These are phyloP conservation scores for Coemansia sp. DNA, from an alignment of 371 early-diverging fungal genomes.

Conservation along the genomic window DNA sequence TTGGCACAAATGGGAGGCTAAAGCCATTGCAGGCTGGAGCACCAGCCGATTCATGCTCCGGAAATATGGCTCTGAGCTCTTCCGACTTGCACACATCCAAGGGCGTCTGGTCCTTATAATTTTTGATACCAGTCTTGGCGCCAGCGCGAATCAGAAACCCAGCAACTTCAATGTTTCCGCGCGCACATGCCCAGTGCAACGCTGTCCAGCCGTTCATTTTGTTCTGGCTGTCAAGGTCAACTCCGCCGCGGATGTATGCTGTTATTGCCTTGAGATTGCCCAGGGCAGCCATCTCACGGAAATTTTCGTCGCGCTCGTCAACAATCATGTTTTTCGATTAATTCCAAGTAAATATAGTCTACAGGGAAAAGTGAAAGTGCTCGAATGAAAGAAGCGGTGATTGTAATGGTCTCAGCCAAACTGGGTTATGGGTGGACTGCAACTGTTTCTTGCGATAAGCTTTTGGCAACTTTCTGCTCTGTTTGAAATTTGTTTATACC, in stretches of 20 bases:
- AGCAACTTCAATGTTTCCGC: constrained; percentile 56
- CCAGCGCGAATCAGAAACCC: constrained; percentile 59
- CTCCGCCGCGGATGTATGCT: constrained; percentile 63
- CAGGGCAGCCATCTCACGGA: constrained; percentile 72
- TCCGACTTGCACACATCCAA: constrained; percentile 57
- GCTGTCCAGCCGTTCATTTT: constrained; percentile 77
- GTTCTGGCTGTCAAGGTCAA: constrained; percentile 68
- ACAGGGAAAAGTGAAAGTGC: too few relatives aligned
- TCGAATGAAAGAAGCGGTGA: too few relatives aligned
- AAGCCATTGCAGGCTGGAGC: constrained; percentile 15
- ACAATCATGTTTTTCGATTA: constrained; percentile 32
- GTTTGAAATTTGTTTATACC: neutral
- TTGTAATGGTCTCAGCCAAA: too few relatives aligned
- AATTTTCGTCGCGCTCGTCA: constrained; percentile 62
- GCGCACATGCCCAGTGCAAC: constrained; percentile 76
- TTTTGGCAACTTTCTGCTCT: neutral
- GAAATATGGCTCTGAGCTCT: constrained; percentile 52
- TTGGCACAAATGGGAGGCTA: constrained; percentile 61
- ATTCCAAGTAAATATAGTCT: neutral
- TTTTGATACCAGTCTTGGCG: constrained; percentile 55
- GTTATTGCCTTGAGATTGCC: constrained; percentile 73
- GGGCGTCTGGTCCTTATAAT: constrained; percentile 55
- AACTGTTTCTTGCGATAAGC: neutral
- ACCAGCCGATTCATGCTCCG: neutral
- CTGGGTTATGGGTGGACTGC: neutral